Evolutionary conservation across 345 rosid species (phyloP), one percentile per base, ranked within the genome.

Genomic region (Eucalyptus cloeziana): DNA sequence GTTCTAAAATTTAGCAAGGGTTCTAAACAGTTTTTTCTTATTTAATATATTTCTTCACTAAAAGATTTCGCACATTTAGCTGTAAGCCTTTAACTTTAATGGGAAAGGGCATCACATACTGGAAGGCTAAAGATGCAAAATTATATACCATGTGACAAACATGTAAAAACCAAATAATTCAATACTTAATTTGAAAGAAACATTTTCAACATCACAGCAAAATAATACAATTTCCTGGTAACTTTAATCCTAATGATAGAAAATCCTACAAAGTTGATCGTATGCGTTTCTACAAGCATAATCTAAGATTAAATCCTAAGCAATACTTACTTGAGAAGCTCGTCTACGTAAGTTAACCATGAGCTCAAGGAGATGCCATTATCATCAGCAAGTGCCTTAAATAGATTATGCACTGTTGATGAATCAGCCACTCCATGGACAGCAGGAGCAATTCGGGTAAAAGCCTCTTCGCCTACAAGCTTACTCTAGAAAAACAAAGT

Each of bases 361-460:
- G 92, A 88, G 89, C 92, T 92, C 93, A 96, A 91, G 52, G 99
- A 96, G 91, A 98, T 91, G 90, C 99, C 99, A 86, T 90, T 90
- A 91, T 91, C 94, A 88, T 94, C 94, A 90, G 94, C 94, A 90
- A 98, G 97, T 56, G 96, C 96, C 95, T 94, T 93, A 93, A 94
- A 98, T 89, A 98, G 98, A 92, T 93, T 96, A 92, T 96, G 96
- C 80, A 93, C 99, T 89, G 99, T 98, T 58, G 94, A 92, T 88
- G 91, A 94, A 94, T 98, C 99, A 91, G 99, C 99, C 87, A 96
- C 93, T 87, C 98, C 99, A 71, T 99, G 92, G 89, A 98, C 37
- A 67, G 99, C 97, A 87, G 99, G 96, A 92, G 98, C 94, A 87
- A 98, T 96, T 87, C 98, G 98, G 88, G 92, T 90, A 94, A 98